A percentile compares a stretch with the other conserved stretches of the same genome.
Conservation (phyloP, 768 basidiomycete species). For the Naganishia randhawae region DNA sequence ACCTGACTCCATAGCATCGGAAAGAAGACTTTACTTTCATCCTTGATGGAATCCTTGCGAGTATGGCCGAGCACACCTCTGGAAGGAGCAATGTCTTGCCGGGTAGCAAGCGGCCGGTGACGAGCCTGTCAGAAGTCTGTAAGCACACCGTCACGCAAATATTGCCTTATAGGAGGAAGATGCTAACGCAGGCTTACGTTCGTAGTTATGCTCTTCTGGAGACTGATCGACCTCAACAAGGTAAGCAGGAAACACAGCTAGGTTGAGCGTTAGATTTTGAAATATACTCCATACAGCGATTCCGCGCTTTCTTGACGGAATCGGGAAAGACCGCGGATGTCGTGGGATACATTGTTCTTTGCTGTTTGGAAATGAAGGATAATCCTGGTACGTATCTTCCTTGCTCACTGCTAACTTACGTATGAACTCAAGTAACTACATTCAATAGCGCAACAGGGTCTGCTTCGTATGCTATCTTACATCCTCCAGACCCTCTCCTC, state of each 20-base stretch:
- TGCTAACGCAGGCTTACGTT: constrained; percentile 16
- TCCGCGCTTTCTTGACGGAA: constrained; percentile 73
- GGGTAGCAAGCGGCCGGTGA: constrained; percentile 75
- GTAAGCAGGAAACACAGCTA: constrained; percentile 52
- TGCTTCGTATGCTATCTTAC: constrained; percentile 84
- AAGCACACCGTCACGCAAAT: constrained; percentile 47
- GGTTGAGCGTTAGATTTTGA: not conserved
- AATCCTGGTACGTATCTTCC: constrained; percentile 66
- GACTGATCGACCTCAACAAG: constrained; percentile 87
- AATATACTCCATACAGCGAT: constrained; percentile 63
- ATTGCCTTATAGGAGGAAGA: no score
- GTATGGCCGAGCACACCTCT: constrained; percentile 63
- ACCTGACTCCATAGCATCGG: constrained; percentile 62
- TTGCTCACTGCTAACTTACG: not conserved
- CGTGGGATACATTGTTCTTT: constrained; percentile 72
- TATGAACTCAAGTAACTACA: not conserved
- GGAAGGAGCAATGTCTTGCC: constrained; percentile 72
- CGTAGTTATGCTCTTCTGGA: constrained; percentile 63
- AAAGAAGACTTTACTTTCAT: constrained; percentile 83
- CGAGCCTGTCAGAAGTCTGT: constrained; percentile 80
- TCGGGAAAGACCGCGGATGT: constrained; percentile 75
- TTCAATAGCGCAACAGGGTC: constrained; percentile 76
- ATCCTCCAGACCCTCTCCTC: constrained; percentile 87
- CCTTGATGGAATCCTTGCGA: constrained; percentile 62
- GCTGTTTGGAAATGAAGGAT: constrained; percentile 84